A percentile compares a stretch with the other conserved stretches of the same genome.
These are phyloP conservation scores for Ophiognomonia clavigignenti-juglandacearum DNA, from an alignment of 2,329 filamentous ascomycete species.

Conservation along the genomic window DNA sequence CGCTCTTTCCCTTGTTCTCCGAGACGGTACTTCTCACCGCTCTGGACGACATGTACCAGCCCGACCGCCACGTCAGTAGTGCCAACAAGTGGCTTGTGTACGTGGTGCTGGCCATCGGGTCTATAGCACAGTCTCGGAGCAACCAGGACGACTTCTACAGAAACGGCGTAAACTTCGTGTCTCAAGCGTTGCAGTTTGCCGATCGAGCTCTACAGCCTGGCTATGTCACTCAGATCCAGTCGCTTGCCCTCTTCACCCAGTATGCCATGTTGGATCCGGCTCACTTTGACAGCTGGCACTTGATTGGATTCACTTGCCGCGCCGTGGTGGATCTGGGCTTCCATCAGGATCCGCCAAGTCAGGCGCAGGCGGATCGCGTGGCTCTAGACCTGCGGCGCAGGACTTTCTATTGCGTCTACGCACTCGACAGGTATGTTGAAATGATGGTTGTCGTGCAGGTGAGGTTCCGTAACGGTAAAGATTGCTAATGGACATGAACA, in stretches of 20 bases:
- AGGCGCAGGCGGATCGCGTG: conserved; percentile 61
- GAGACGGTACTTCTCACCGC: conserved; percentile 74
- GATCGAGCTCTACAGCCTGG: conserved; percentile 83
- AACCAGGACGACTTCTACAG: conserved; percentile 60
- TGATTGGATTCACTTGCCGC: conserved; percentile 85
- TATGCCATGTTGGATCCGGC: conserved; percentile 87
- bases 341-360: conserved; percentile 81
- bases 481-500: conserved; percentile 28
- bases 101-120: conserved; percentile 83
- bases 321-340: conserved; percentile 86
- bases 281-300: conserved; percentile 90
- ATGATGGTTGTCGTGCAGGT: background rate
- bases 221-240: conserved; percentile 80
- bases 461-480: conserved; percentile 13
- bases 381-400: conserved; percentile 73
- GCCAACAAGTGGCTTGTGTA: conserved; percentile 83
- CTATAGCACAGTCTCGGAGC: conserved; percentile 65
- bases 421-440: conserved; percentile 68
- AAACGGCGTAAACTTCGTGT: conserved; percentile 51
- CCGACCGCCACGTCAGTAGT: conserved; percentile 57
- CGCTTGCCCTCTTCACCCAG: conserved; percentile 77
- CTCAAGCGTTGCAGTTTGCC: conserved; percentile 67
- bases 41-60: conserved; percentile 76
- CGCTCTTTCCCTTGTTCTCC: conserved; percentile 76
- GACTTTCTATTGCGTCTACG: conserved; percentile 88